Evolutionary conservation across 148 eudicot species (phyloP), one percentile per base, ranked within the genome.

Genomic region (Rhododendron mucronatum): DNA sequence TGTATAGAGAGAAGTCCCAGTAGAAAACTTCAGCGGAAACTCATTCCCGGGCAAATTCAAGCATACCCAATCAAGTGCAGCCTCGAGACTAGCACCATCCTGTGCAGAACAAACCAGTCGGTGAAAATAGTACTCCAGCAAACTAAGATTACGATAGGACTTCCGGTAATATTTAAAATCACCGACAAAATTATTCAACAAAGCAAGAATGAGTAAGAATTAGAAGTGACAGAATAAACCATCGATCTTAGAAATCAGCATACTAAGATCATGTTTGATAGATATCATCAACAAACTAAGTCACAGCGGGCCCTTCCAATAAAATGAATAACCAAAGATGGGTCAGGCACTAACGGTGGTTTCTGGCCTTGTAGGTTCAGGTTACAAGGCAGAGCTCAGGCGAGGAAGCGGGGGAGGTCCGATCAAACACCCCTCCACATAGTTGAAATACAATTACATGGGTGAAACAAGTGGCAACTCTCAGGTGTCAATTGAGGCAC

Each of bases 61-160:
- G 91, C 99, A 97, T 85, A 97, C 78, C 99, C 99, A 97, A 86
- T 97, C 98, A 87, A 97, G 93, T 51, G 99, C 97, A 90, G 88
- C 89, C 88, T 97, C 98, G 86, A 95, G 93, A 48, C 96, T 92
- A 81, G 97, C 94, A 86, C 89, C 87, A 75, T 93, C 99, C 99
- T 97, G 89, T 75, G 71, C 75, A 80, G 61, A 82, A 51, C 41
- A 33, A 76, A 48, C 33, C 8, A 30, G 26, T 28, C 21, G 13
- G 2, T 21, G 47, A 41, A 26, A 35, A 57, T 63, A 82, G 37
- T 12, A 39, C 18, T 67, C n/a, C n/a, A 74, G 30, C 67, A 45
- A 8, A 21, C 18, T 30, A 35, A 45, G 26, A 83, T 44, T 41
- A 26, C 51, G 28, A 20, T 48, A 48, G 21, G 7, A 28, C 2